Conservation (phyloP, 108 stramenopile species). For the Licmophora abbreviata region DNA sequence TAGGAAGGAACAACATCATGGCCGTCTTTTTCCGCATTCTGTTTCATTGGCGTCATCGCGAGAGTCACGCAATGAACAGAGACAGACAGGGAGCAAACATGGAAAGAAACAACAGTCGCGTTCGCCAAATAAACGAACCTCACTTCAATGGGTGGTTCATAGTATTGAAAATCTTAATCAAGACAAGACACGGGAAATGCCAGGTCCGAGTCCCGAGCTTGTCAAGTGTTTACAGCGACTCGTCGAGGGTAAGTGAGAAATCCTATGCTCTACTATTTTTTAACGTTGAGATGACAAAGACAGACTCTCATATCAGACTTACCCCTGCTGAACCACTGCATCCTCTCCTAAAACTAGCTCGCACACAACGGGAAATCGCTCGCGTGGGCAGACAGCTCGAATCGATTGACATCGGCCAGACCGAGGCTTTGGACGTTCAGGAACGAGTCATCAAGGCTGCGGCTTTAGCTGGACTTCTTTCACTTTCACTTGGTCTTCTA, state of each 20-base stretch:
- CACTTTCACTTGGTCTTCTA: constrained; percentile 29
- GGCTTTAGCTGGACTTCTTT: constrained; percentile 45
- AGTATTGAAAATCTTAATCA: neutral
- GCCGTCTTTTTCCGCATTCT: neutral
- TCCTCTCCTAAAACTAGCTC: no score
- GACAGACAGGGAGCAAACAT: no score
- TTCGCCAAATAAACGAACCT: neutral
- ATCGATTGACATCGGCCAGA: neutral
- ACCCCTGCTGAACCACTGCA: no score
- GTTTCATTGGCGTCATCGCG: neutral
- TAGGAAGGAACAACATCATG: no score
- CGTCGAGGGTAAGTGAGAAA: no score
- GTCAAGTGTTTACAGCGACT: neutral
- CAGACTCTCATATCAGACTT: no score
- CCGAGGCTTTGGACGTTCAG: constrained; percentile 1
- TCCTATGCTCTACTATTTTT: no score
- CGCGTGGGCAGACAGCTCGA: neutral
- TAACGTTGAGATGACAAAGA: no score
- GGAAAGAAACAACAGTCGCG: no score
- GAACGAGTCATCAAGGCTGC: constrained; percentile 61
- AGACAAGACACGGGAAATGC: neutral
- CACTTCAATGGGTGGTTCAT: neutral
- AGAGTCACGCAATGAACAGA: neutral
- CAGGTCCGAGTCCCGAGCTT: constrained; percentile 1
- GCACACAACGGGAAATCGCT: neutral